Conservation (phyloP, 176 grass and related monocot species). For the Musa acuminata region DNA sequence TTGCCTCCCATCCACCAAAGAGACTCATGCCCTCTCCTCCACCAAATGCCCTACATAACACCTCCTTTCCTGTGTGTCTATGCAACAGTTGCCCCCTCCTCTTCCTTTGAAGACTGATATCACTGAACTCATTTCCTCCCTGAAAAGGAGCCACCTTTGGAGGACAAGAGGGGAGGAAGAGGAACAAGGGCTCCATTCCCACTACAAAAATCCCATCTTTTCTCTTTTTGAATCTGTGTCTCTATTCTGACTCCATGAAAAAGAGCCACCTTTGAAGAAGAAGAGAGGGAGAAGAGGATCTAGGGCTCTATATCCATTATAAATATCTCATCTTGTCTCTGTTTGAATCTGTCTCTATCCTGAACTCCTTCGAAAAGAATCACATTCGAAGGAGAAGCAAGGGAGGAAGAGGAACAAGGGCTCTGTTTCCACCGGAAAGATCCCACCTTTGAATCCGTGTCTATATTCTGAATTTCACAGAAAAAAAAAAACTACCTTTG, state of each 20-base stretch:
- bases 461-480: no score
- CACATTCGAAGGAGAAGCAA: background rate
- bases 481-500: no score
- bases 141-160: conserved; percentile 12
- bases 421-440: background rate
- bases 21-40: background rate
- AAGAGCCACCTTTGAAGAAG: no score
- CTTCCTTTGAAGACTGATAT: conserved; percentile 11
- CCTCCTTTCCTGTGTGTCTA: conserved; percentile 13
- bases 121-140: background rate
- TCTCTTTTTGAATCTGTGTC: no score
- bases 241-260: no score
- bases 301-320: no score
- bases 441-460: no score
- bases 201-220: background rate
- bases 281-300: no score
- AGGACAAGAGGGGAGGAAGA: conserved; percentile 5
- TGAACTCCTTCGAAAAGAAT: background rate
- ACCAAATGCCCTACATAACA: conserved; percentile 54
- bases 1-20: background rate
- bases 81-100: conserved; percentile 26
- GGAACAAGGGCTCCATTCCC: background rate
- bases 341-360: no score
- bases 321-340: no score
- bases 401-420: conserved; percentile 1